Percentiles rank a stretch among this genome's conserved stretches.
phyloP scores from a whole-genome alignment of 768 basidiomycete species.

The Russula compacta region DNA sequence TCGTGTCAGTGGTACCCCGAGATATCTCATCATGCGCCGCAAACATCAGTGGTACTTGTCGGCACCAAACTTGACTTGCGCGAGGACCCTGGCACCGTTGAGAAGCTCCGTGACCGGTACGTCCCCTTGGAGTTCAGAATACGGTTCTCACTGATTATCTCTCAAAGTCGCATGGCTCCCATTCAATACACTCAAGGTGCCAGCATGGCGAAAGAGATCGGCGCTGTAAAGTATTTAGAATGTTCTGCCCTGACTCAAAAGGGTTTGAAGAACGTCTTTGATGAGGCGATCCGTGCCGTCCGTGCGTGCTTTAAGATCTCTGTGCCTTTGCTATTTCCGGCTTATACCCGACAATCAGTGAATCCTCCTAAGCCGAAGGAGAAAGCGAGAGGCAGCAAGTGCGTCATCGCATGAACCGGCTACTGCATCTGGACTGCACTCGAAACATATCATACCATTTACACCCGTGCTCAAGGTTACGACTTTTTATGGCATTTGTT shows the following conservation, averaged over 20 bases:
- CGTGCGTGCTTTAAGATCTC: constrained; percentile 43
- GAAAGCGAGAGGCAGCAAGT: constrained; percentile 43
- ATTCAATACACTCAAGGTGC: constrained; percentile 89
- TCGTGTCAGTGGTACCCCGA: constrained; percentile 82
- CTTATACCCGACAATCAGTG: constrained; percentile 35
- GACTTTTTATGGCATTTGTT: constrained; percentile 41
- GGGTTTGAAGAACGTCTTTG: constrained; percentile 97
- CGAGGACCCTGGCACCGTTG: constrained; percentile 87
- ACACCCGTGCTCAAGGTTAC: constrained; percentile 59
- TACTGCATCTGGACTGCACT: constrained; percentile 21
- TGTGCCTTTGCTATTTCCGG: not conserved
- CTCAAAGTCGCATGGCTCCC: constrained; percentile 81
- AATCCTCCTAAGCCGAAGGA: constrained; percentile 61
- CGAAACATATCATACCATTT: constrained; percentile 53
- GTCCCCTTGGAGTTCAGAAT: constrained; percentile 15
- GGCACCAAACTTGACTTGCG: constrained; percentile 97
- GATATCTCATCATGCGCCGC: constrained; percentile 94
- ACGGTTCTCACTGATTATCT: constrained; percentile 1
- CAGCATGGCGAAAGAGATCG: constrained; percentile 86
- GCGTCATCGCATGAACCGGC: constrained; percentile 49
- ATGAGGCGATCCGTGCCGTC: constrained; percentile 96
- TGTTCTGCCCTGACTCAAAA: constrained; percentile 97
- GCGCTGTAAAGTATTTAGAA: constrained; percentile 92
- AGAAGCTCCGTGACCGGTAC: constrained; percentile 87
- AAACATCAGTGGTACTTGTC: constrained; percentile 86